Percentiles rank a stretch among this genome's conserved stretches.
Evolutionary conservation across 257 asterid genomes (phyloP).

Genomic region (Solanum medicagineum): DNA sequence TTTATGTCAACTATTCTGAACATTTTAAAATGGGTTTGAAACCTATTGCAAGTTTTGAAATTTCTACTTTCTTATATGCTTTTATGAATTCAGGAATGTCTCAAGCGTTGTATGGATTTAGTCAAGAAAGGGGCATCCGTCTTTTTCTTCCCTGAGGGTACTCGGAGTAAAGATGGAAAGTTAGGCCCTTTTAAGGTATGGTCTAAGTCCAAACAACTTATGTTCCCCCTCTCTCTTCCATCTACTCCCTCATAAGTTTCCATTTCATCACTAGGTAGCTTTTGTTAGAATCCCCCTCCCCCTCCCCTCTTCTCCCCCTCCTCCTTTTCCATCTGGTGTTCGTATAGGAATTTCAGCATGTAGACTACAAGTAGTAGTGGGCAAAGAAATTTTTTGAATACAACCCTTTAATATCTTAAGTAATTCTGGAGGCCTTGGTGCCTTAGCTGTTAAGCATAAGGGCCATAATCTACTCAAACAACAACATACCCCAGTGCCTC

Average conservation of each 20-base stretch:
- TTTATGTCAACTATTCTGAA: neutral
- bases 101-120: constrained; percentile 70
- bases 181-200: constrained; percentile 81
- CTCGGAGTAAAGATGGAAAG: constrained; percentile 81
- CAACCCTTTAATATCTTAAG: neutral
- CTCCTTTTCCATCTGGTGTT: neutral
- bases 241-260: neutral
- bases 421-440: neutral
- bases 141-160: constrained; percentile 95
- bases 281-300: neutral
- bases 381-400: neutral
- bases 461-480: neutral
- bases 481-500: too few relatives aligned
- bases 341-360: neutral
- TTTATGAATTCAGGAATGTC: constrained; percentile 55
- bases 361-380: neutral
- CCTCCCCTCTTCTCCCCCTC: neutral
- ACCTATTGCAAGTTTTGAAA: neutral
- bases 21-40: neutral
- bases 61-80: neutral
- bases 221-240: neutral
- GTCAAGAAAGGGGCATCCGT: constrained; percentile 89
- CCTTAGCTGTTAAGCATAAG: neutral
- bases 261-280: neutral
- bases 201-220: neutral